Percentiles rank a stretch among this genome's conserved stretches.
Conservation (phyloP, 805 yeast species). For the Tetrapisispora arboricola region DNA sequence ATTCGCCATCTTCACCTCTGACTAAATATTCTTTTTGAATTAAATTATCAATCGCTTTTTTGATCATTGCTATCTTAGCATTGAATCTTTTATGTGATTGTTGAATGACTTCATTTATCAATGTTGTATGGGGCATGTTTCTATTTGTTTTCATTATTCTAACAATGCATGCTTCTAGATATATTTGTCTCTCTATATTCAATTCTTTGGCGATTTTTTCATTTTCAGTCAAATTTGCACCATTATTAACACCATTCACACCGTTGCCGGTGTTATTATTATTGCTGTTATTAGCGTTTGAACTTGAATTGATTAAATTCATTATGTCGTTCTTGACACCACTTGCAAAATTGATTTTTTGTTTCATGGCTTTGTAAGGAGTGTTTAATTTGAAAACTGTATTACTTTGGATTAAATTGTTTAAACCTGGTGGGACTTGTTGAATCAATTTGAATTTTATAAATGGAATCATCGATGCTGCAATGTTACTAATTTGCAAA, state of each 20-base stretch:
- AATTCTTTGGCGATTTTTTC: slow-evolving; percentile 72
- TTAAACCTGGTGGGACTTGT: slow-evolving; percentile 54
- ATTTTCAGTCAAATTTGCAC: slow-evolving; percentile 42
- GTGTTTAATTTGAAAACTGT: slow-evolving; percentile 61
- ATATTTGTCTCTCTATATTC: slow-evolving; percentile 75
- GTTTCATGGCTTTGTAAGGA: slow-evolving; percentile 77
- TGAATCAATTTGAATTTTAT: slow-evolving; percentile 65
- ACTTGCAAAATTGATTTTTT: slow-evolving; percentile 70
- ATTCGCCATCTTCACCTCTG: slow-evolving; percentile 60
- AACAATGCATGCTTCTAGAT: slow-evolving; percentile 86
- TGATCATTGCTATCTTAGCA: slow-evolving; percentile 79
- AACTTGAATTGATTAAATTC: slow-evolving; percentile 10
- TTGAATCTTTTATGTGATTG: slow-evolving; percentile 73
- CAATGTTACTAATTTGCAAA: slow-evolving; percentile 52
- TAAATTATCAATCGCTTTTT: slow-evolving; percentile 72
- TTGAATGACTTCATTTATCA: slow-evolving; percentile 79
- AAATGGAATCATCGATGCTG: slow-evolving; percentile 70
- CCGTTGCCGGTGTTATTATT: slow-evolving; percentile 11
- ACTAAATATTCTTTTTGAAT: slow-evolving; percentile 79
- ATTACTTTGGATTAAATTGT: slow-evolving; percentile 38
- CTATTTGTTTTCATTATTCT: slow-evolving; percentile 94
- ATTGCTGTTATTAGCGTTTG: slow-evolving; percentile 16
- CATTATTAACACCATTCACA: slow-evolving; percentile 38
- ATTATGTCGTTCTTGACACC: slow-evolving; percentile 36
- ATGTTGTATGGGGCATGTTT: slow-evolving; percentile 61